Evolutionary conservation across 2,329 filamentous ascomycete species (phyloP).

Genomic region (Beauveria rudraprayagi): DNA sequence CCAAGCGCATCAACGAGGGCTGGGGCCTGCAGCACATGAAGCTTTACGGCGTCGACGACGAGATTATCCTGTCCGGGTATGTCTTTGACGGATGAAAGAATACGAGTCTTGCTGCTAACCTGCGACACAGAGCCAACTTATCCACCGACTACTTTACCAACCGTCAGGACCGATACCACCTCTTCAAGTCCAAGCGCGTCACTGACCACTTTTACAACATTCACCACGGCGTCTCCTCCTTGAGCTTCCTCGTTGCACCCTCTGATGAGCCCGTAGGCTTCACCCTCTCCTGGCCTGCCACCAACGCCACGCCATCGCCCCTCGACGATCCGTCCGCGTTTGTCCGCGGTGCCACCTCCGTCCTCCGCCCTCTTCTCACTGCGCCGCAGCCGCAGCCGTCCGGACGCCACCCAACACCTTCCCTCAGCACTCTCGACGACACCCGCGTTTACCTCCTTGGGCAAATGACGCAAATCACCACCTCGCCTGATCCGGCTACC

Average conservation of each 20-base stretch:
- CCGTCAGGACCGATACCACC: slow-evolving; percentile 86
- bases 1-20: slow-evolving; percentile 89
- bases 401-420: neutral
- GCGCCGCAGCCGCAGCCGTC: neutral
- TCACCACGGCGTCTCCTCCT: slow-evolving; percentile 65
- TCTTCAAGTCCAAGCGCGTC: slow-evolving; percentile 72
- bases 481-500: slow-evolving; percentile 73
- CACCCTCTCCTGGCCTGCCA: slow-evolving; percentile 61
- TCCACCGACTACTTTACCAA: slow-evolving; percentile 95
- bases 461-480: slow-evolving; percentile 79
- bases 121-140: slow-evolving; percentile 59
- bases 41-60: slow-evolving; percentile 89
- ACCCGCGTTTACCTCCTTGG: slow-evolving; percentile 80
- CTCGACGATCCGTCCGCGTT: slow-evolving; percentile 63
- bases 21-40: slow-evolving; percentile 99
- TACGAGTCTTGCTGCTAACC: slow-evolving; percentile 13
- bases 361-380: slow-evolving; percentile 58
- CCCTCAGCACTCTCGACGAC: slow-evolving; percentile 30
- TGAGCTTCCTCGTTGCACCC: slow-evolving; percentile 75
- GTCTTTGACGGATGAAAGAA: slow-evolving; percentile 12
- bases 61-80: slow-evolving; percentile 87
- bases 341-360: slow-evolving; percentile 56
- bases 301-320: slow-evolving; percentile 69
- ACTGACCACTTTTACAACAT: slow-evolving; percentile 76
- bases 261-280: slow-evolving; percentile 49